These are phyloP conservation scores for Straminergon stramineum DNA, from an alignment of 225 moss, liverwort and hornwort species.

Conservation along the genomic window DNA sequence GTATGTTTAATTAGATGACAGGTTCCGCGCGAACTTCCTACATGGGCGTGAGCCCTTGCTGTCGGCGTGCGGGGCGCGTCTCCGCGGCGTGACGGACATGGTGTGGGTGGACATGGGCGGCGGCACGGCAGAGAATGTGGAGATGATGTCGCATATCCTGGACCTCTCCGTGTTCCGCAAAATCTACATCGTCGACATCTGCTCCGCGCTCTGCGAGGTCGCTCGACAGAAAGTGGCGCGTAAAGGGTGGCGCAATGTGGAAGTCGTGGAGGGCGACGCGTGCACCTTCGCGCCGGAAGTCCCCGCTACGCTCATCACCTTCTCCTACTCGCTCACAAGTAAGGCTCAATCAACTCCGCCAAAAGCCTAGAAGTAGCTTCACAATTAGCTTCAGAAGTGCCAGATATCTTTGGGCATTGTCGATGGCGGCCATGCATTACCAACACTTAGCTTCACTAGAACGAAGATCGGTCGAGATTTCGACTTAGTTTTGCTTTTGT, in stretches of 20 bases:
- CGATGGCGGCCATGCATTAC: too few relatives aligned
- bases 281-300: constrained; percentile 26
- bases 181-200: constrained; percentile 47
- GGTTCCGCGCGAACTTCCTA: constrained; percentile 40
- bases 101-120: constrained; percentile 65
- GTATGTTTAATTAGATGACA: constrained; percentile 22
- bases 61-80: constrained; percentile 34
- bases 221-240: constrained; percentile 34
- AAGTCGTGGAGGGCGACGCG: constrained; percentile 46
- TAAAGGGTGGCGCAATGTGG: constrained; percentile 45
- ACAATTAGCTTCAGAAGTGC: not conserved
- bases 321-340: constrained; percentile 92
- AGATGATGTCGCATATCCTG: constrained; percentile 51
- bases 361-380: not conserved
- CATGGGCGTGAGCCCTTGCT: constrained; percentile 47
- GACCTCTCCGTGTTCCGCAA: constrained; percentile 24
- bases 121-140: constrained; percentile 54
- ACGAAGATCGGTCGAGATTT: not conserved
- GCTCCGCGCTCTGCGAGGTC: constrained; percentile 43
- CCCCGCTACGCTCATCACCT: constrained; percentile 71
- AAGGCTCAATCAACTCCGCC: not conserved
- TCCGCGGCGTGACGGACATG: constrained; percentile 21
- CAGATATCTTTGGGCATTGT: not conserved
- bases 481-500: not conserved
- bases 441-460: not conserved